Evolutionary conservation across 495 filamentous ascomycete species (phyloP), one percentile per base, ranked within the genome.

Genomic region (Penicillium taxi): DNA sequence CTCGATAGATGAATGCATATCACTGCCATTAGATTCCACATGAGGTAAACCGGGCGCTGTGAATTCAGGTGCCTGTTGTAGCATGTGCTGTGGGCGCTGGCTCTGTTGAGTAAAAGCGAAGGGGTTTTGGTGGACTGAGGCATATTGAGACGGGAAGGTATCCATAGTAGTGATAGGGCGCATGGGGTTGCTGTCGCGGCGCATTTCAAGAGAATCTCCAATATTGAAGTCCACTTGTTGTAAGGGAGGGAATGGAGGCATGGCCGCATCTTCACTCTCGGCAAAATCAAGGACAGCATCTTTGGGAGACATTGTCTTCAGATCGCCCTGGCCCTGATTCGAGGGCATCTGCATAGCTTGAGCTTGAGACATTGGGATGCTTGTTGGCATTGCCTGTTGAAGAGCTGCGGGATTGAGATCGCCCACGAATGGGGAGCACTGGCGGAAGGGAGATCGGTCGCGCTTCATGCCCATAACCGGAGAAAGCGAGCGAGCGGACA

Each of bases 281-380:
- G 81, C 71, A 56, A 86, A 94, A 17, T 95, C 90, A 41, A 94
- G 66, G 41, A 90, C 56, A 4, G 88, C 86, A 51, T 96, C 91
- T 67, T 96, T 94, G 20, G 91, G 91, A 9, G 91, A 98, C 35
- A 98, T 96, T 4, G 93, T 96, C 55, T 85, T 85, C 0, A 85
- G 79, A 9, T 78, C 42, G 5, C 37, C 41, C 19, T 51, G 50
- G 26, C 42, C 19, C 9, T 21, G 25, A 9, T 37, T 28, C 15
- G 58, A 45, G 26, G 38, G 39, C 33, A 65, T 48, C 16, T 44
- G 56, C 51, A 66, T 44, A 1, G 41, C 55, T n/a, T n/a, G n/a
- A 34, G 58, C 52, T 27, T 64, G 50, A 26, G 42, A 11, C 72
- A 71, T 48, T 52, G 51, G 52, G 46, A 52, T 38, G 55, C 56